Evolutionary conservation across 2,329 filamentous ascomycete genomes (phyloP).

Genomic region (Exutisphaerella laricina): DNA sequence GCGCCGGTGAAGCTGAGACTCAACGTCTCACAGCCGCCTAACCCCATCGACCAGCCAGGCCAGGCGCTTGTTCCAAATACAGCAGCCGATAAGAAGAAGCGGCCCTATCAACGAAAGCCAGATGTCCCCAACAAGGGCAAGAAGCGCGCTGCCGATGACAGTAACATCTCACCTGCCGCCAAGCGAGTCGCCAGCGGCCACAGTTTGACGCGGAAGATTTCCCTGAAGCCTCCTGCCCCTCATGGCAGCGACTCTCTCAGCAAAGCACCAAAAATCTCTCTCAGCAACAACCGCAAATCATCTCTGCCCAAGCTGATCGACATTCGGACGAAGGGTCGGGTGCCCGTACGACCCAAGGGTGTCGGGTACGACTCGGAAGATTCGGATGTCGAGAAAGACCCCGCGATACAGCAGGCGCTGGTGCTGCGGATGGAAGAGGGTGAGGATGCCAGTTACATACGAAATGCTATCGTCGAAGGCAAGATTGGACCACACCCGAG

Average conservation of each 20-base stretch:
- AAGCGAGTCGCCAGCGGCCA: conserved; percentile 28
- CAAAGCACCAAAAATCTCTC: conserved; percentile 48
- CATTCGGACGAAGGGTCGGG: conserved; percentile 20
- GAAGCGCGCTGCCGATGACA: conserved; percentile 33
- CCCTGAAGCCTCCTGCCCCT: conserved; percentile 31
- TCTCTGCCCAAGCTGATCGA: conserved; percentile 23
- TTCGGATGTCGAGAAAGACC: conserved; percentile 81
- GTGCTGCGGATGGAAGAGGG: conserved; percentile 83
- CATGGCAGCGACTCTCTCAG: conserved; percentile 18
- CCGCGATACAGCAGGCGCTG: conserved; percentile 82
- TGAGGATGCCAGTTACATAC: conserved; percentile 77
- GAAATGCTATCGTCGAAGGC: conserved; percentile 67
- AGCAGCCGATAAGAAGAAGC: conserved; percentile 32
- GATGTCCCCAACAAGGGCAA: conserved; percentile 27
- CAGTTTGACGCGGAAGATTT: conserved; percentile 23
- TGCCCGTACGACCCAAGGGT: conserved; percentile 52
- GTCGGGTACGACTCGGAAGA: conserved; percentile 97
- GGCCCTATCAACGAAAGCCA: conserved; percentile 39
- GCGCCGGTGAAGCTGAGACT: conserved; percentile 24
- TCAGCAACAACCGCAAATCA: conserved; percentile 29
- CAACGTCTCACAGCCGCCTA: conserved; percentile 25
- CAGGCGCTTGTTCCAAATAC: conserved; percentile 15
- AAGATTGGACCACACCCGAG: conserved; percentile 62
- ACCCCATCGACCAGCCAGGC: conserved; percentile 22
- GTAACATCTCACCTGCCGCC: conserved; percentile 28